Conservation (phyloP, 257 asterid genomes). For the Solanum clarkiae region DNA sequence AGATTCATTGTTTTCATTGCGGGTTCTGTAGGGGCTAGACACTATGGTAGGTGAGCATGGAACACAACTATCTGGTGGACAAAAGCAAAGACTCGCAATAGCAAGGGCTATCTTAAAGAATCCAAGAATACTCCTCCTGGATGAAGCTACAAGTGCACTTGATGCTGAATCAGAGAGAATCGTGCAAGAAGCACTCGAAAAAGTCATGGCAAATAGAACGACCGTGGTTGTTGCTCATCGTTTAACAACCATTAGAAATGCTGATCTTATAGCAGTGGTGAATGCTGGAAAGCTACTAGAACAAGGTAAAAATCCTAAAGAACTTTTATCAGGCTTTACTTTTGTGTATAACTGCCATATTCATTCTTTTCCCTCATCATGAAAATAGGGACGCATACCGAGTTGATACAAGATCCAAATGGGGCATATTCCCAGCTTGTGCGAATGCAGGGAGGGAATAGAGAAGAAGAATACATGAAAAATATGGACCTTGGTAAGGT, state of each 20-base stretch:
- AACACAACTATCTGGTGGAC: conserved; percentile 77
- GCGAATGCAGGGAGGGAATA: conserved; percentile 50
- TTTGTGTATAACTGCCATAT: neutral
- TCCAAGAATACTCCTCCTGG: conserved; percentile 74
- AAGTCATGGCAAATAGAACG: conserved; percentile 53
- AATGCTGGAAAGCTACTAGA: conserved; percentile 56
- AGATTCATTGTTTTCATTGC: neutral
- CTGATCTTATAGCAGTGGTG: conserved; percentile 77
- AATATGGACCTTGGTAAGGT: conserved; percentile 5
- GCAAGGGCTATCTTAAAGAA: conserved; percentile 72
- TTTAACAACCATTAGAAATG: conserved; percentile 57
- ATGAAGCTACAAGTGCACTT: conserved; percentile 86
- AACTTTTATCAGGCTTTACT: neutral
- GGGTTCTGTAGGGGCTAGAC: conserved; percentile 45
- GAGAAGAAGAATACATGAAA: conserved; percentile 10
- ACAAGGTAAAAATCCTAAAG: conserved; percentile 30
- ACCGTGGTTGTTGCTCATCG: conserved; percentile 87
- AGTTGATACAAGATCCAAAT: conserved; percentile 45
- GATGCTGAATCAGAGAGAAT: conserved; percentile 66
- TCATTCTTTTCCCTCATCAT: neutral
- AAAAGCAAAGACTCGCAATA: conserved; percentile 74
- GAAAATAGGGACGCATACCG: conserved; percentile 55
- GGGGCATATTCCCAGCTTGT: conserved; percentile 68
- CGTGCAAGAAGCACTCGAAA: conserved; percentile 78
- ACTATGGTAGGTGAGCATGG: conserved; percentile 87